Base-by-base conservation (phyloP, 169 alveolate species). In the Plasmodium blacklocki region DNA sequence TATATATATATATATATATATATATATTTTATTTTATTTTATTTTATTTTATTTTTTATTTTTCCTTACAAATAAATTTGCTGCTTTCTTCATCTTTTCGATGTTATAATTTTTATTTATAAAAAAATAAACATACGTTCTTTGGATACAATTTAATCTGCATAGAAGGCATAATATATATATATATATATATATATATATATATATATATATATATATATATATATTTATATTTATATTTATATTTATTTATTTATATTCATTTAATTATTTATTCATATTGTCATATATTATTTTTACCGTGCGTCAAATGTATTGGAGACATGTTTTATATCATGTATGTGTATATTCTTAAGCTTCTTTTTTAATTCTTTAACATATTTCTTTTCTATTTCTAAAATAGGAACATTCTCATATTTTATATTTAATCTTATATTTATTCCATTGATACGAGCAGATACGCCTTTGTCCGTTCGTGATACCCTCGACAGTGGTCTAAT, bases 301-400 rank as follows among this genome's bases (percentile, higher is more conserved):
- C 91, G 91, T 4, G 91, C 85, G 47, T 83, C 91, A 83, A 83
- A 83, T 14, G n/a, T 58, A 63, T 83, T 83, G 63, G 91, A 85
- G 3, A 83, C 91, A 83, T 43, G 14, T 29, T 73, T 80, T 1
- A 83, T 70, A 14, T 83, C 86, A 26, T 56, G n/a, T 18, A 83
- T 72, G n/a, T 70, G 91, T 49, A 83, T 83, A 63, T 83, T 56
- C 12, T 49, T 83, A 45, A 83, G 19, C 52, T 54, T 83, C 59
- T 83, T 83, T 29, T 68, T 83, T 21, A 83, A 56, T 15, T 83
- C 91, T 58, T 83, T 83, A 6, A 59, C 74, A 63, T 83, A 83
- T 45, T 54, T 15, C 29, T 63, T 83, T 58, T 83, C 52, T 19
- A 83, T 58, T 2, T 59, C 73, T 15, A 29, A 49, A 21, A 83